phyloP scores from a whole-genome alignment of 2,329 filamentous ascomycete genomes.

The Cladosporium halotolerans region DNA sequence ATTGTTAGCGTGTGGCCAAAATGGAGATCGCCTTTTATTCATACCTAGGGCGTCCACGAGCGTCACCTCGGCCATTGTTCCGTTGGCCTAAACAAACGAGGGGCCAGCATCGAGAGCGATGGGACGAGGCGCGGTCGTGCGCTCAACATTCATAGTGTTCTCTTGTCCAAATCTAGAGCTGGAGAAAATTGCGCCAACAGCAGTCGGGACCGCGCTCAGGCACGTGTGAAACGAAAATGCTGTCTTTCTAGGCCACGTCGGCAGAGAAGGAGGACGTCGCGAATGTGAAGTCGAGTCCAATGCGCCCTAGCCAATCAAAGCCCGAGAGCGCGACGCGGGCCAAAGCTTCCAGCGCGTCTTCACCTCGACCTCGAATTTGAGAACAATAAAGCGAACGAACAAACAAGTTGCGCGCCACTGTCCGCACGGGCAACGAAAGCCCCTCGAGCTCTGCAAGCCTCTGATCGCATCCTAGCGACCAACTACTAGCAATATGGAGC shows the following conservation, averaged over 20 bases:
- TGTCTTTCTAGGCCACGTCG: no score
- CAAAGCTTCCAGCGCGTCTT: background rate
- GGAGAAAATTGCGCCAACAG: no score
- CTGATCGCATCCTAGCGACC: no score
- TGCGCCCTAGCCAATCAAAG: no score
- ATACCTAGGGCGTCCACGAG: conserved; percentile 14
- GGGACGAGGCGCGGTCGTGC: no score
- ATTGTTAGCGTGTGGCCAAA: background rate
- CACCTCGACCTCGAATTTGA: background rate
- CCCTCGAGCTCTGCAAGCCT: background rate
- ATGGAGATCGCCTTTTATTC: conserved; percentile 10
- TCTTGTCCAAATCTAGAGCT: no score
- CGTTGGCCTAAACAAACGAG: background rate
- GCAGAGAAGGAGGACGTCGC: no score
- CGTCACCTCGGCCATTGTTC: conserved; percentile 3
- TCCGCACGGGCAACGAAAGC: background rate
- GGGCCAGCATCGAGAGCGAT: no score
- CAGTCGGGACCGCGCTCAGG: no score
- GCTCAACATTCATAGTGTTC: no score
- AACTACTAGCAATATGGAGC: conserved; percentile 53
- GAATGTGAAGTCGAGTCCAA: no score
- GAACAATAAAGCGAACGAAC: background rate
- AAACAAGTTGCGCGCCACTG: background rate
- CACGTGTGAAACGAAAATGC: no score
- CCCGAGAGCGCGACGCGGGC: background rate